phyloP scores from a whole-genome alignment of 805 yeast species.

The baker's yeast (Saccharomyces cerevisiae) region DNA sequence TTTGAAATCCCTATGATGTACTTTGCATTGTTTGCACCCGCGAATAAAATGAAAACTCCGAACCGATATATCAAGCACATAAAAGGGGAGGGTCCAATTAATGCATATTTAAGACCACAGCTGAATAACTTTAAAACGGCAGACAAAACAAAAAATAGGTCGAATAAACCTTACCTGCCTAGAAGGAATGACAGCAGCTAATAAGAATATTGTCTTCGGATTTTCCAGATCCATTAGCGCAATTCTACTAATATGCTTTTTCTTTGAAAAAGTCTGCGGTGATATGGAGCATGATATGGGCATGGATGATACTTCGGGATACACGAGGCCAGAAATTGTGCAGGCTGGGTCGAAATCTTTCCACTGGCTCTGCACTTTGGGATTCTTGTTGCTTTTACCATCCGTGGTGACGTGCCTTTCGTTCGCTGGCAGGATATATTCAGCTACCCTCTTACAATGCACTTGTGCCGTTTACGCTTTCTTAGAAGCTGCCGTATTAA shows the following conservation, averaged over 20 bases:
- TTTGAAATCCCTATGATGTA: not conserved
- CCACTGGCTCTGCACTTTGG: conserved; percentile 55
- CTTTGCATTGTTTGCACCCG: not conserved
- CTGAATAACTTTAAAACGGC: not conserved
- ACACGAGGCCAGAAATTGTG: conserved; percentile 32
- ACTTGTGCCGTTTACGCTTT: conserved; percentile 43
- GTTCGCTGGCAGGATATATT: conserved; percentile 42
- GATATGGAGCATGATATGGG: conserved; percentile 23
- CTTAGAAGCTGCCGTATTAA: conserved; percentile 47
- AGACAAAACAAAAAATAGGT: not conserved
- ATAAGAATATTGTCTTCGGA: not conserved
- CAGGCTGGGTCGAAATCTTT: conserved; percentile 47
- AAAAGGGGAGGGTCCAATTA: not conserved
- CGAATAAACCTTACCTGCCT: not conserved
- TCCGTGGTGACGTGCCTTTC: conserved; percentile 48
- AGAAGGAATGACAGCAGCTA: not conserved
- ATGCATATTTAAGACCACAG: not conserved
- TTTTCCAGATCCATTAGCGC: not conserved
- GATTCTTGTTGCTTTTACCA: conserved; percentile 44
- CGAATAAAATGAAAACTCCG: not conserved
- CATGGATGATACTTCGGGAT: conserved; percentile 28
- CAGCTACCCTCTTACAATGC: conserved; percentile 40
- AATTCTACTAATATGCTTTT: not conserved
- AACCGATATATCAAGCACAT: not conserved
- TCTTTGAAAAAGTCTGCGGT: not conserved